Base-by-base conservation (phyloP, 2,329 filamentous ascomycete genomes). In the Thyridium curvatum region DNA sequence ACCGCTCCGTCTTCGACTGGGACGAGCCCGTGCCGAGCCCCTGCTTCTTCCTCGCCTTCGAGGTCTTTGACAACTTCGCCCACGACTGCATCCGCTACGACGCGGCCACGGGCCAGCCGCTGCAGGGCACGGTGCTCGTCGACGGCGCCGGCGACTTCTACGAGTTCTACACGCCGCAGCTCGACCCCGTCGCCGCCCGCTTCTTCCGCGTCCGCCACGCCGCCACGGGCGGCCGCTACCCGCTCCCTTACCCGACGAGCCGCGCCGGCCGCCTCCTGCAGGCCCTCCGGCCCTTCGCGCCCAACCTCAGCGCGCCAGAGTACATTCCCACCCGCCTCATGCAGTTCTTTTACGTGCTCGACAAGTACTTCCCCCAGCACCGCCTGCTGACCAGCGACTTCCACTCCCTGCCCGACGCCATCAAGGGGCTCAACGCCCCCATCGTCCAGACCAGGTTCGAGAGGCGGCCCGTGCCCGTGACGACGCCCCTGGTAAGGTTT, bases 31-130 rank as follows among this genome's bases (percentile, higher is more conserved):
- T 96, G n/a, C 84, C 88, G 8, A 86, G 84, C 3, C 93, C 91
- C 0, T 97, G 93, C 68, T 98, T 94, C 72, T 97, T 98, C 71
- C 77, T 98, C 32, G 93, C 91, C 33, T 84, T 98, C 64, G 93
- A 98, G 64, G 93, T 98, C 48, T 95, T 96, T 55, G 93, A 98
- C 69, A 98, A 98, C 66, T 97, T 98, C 59, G 82, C 88, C 29
- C 94, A 98, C 67, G 93, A 98, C 65, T 77, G 83, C 42, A 80
- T 98, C 45, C 90, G 94, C 46, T 98, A 97, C 66, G 84, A 97
- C 62, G 72, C 84, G 10, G 64, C 72, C 43, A 94, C 89, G 10
- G 86, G 88, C 58, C 70, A 84, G 48, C 86, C 91, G 0, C 74
- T 95, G 39, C 94, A 98, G 66, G 89, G 88, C 36, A 82, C 82